These are phyloP conservation scores for Pythium phragmitis DNA, from an alignment of 352 stramenopile genomes.

Conservation along the genomic window DNA sequence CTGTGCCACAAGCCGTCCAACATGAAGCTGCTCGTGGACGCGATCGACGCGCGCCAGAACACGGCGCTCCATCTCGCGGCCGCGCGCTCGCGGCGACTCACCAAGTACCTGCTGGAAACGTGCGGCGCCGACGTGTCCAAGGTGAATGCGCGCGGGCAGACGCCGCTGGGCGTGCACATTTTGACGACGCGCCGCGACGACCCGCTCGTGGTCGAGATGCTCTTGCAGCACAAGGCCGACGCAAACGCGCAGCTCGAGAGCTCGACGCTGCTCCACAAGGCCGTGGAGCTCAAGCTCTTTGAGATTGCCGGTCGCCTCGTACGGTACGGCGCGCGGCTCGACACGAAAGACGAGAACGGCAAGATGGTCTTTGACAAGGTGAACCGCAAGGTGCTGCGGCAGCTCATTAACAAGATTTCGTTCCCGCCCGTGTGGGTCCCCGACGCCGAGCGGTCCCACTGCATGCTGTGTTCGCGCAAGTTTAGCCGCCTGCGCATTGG, in stretches of 20 bases:
- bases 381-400: constrained; percentile 67
- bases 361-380: constrained; percentile 87
- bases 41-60: constrained; percentile 71
- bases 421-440: constrained; percentile 82
- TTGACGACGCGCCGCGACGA: constrained; percentile 76
- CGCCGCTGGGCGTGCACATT: constrained; percentile 71
- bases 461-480: constrained; percentile 77
- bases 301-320: constrained; percentile 81
- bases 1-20: constrained; percentile 59
- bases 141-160: constrained; percentile 73
- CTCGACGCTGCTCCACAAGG: constrained; percentile 67
- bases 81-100: constrained; percentile 81
- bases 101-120: constrained; percentile 79
- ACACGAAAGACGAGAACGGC: constrained; percentile 70
- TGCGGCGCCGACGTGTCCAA: constrained; percentile 49
- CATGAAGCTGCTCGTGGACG: constrained; percentile 59
- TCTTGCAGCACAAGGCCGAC: constrained; percentile 76
- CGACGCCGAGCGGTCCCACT: constrained; percentile 64
- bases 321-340: constrained; percentile 67
- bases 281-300: constrained; percentile 29
- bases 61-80: constrained; percentile 74
- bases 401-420: constrained; percentile 76
- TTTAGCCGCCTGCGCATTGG: constrained; percentile 49
- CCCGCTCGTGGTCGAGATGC: constrained; percentile 73
- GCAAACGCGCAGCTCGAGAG: constrained; percentile 63